These are phyloP conservation scores for Aspergillus fischeri DNA, from an alignment of 2,329 filamentous ascomycete species.

Conservation along the genomic window DNA sequence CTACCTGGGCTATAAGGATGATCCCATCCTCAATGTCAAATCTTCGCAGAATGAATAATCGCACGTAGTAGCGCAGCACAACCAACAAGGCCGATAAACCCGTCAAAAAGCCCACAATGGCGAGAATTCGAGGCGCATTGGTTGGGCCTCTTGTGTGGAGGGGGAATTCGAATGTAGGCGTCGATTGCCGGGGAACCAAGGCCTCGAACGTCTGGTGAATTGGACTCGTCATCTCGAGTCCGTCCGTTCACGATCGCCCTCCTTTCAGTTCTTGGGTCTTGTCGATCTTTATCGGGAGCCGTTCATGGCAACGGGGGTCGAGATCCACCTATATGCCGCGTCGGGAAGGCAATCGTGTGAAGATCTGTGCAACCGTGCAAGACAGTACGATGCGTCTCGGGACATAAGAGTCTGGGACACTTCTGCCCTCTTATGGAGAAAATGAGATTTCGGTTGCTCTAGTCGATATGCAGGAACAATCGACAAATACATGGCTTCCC, in stretches of 20 bases:
- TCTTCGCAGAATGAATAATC: constrained; percentile 44
- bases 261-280: background rate
- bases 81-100: constrained; percentile 37
- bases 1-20: constrained; percentile 42
- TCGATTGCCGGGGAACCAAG: background rate
- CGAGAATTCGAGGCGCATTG: constrained; percentile 29
- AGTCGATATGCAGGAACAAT: background rate
- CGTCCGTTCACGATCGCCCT: background rate
- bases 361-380: background rate
- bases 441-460: background rate
- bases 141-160: background rate
- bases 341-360: no score
- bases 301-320: background rate
- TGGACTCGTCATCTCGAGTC: background rate
- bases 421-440: background rate
- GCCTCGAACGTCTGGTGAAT: background rate
- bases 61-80: constrained; percentile 45
- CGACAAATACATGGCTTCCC: background rate
- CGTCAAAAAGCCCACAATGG: constrained; percentile 38
- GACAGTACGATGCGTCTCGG: background rate
- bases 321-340: background rate
- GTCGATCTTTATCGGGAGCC: background rate
- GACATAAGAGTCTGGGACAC: background rate
- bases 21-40: constrained; percentile 49
- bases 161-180: background rate